A percentile compares a stretch with the other conserved stretches of the same genome.
These are phyloP conservation scores for Epichloe scottii DNA, from an alignment of 2,329 filamentous ascomycete species.

Conservation along the genomic window DNA sequence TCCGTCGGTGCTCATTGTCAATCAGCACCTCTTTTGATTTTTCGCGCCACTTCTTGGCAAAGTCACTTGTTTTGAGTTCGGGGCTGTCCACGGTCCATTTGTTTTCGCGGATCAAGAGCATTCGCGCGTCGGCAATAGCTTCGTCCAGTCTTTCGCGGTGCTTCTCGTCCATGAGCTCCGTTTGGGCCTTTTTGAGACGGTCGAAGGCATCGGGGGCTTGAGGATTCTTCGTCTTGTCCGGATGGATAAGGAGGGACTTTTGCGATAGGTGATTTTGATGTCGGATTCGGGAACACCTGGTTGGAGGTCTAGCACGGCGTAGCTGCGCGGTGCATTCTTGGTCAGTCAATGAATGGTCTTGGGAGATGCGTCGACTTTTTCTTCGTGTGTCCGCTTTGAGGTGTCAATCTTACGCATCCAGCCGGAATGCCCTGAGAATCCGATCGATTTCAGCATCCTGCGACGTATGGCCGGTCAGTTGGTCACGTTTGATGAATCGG, in stretches of 20 bases:
- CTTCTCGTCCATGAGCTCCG: conserved; percentile 87
- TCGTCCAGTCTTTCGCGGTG: conserved; percentile 78
- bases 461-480: conserved; percentile 9
- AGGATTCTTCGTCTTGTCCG: conserved; percentile 91
- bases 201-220: conserved; percentile 91
- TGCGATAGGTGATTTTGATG: conserved; percentile 89
- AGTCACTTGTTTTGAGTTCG: conserved; percentile 74
- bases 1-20: conserved; percentile 77
- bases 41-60: conserved; percentile 75
- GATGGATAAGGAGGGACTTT: conserved; percentile 99
- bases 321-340: conserved; percentile 33
- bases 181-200: conserved; percentile 88
- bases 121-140: conserved; percentile 88
- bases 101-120: conserved; percentile 85
- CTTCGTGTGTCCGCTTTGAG: background rate
- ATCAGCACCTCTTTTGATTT: conserved; percentile 84
- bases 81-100: conserved; percentile 85
- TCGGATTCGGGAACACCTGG: conserved; percentile 91
- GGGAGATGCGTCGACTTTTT: background rate
- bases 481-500: background rate
- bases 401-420: conserved; percentile 35
- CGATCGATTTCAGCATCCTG: conserved; percentile 93
- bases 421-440: conserved; percentile 80
- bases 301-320: conserved; percentile 89
- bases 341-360: background rate